phyloP scores from a whole-genome alignment of 2,329 filamentous ascomycete genomes.

The Leptosphaerulina australis region DNA sequence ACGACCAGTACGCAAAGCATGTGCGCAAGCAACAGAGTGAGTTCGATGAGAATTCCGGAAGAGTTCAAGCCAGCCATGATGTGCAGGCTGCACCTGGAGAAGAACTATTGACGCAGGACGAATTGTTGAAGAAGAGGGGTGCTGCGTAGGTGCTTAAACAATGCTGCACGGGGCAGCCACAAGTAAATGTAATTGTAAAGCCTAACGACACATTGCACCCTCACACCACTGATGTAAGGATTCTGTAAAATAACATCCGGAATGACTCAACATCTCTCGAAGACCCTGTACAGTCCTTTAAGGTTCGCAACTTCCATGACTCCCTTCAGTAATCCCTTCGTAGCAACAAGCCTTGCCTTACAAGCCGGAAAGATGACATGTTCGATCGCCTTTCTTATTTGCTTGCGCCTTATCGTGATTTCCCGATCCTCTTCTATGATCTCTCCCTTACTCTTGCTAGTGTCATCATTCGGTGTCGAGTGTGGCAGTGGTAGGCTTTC shows the following conservation, averaged over 20 bases:
- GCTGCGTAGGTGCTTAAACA: slow-evolving; percentile 17
- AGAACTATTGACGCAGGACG: slow-evolving; percentile 34
- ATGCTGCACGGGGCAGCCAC: neutral
- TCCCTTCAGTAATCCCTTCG: slow-evolving; percentile 74
- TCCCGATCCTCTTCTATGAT: slow-evolving; percentile 47
- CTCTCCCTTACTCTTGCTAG: slow-evolving; percentile 38
- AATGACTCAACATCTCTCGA: slow-evolving; percentile 87
- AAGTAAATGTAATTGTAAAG: too few species aligned
- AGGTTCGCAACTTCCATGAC: slow-evolving; percentile 88
- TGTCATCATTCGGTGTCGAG: slow-evolving; percentile 48
- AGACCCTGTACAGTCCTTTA: slow-evolving; percentile 91
- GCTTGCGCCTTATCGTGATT: slow-evolving; percentile 61
- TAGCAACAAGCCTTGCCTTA: slow-evolving; percentile 80
- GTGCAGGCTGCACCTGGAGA: slow-evolving; percentile 37
- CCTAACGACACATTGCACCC: too few species aligned
- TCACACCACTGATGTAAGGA: too few species aligned
- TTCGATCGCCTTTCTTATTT: slow-evolving; percentile 79
- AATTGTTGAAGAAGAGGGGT: slow-evolving; percentile 31
- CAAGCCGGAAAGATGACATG: slow-evolving; percentile 90
- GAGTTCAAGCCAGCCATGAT: slow-evolving; percentile 23
- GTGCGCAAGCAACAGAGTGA: slow-evolving; percentile 23
- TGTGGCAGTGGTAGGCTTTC: slow-evolving; percentile 71
- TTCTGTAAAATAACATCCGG: too few species aligned
- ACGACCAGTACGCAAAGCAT: slow-evolving; percentile 33
- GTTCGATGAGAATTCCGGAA: slow-evolving; percentile 24